Evolutionary conservation across 2,329 filamentous ascomycete species (phyloP), one percentile per base, ranked within the genome.

Genomic region (Plenodomus lindquistii): DNA sequence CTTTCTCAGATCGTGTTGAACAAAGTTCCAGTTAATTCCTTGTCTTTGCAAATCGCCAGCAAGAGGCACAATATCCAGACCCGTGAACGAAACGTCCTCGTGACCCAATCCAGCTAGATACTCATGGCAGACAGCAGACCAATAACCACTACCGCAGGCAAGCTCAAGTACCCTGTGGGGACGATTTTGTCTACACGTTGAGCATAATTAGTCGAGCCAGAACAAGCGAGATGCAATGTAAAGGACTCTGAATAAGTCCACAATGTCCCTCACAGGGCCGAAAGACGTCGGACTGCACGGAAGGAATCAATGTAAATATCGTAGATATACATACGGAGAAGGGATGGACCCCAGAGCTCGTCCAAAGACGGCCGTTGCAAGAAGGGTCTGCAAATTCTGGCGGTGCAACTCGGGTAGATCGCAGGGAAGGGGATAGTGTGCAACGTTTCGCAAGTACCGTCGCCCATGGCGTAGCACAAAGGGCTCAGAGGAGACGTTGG

Each of bases 361-460:
- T 37, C 91, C 90, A 62, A 94, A 91, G 27, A 96, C 82, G 65
- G 90, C 85, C 59, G 90, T 87, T 42, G 91, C 79, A 54, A 96
- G 81, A 58, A 96, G 80, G 0, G 92, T 95, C 50, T 90, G 85
- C 46, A 97, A 78, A 40, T 86, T 91, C 73, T 97, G 92, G 48
- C 92, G 84, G 73, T 96, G 91, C 40, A 96, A 82, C 74, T 97
- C 92, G 35, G 86, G 79, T 35, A 96, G 81, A 74, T 97, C 93
- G 75, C 88, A 87, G 34, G 93, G 93, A 2, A 97, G 79, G n/a
- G 91, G 91, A 63, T 97, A 97, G 40, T 57, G 21, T 7, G 84
- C 76, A 22, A 89, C 77, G 65, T 96, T 89, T 66, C 88, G 85
- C 55, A 95, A 82, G 73, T 93, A 97, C 39, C 87, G 87, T 48